Percentiles rank a stretch among this genome's conserved stretches.
phyloP scores from a whole-genome alignment of 2,329 filamentous ascomycete genomes.

The Metarhizium robertsii region DNA sequence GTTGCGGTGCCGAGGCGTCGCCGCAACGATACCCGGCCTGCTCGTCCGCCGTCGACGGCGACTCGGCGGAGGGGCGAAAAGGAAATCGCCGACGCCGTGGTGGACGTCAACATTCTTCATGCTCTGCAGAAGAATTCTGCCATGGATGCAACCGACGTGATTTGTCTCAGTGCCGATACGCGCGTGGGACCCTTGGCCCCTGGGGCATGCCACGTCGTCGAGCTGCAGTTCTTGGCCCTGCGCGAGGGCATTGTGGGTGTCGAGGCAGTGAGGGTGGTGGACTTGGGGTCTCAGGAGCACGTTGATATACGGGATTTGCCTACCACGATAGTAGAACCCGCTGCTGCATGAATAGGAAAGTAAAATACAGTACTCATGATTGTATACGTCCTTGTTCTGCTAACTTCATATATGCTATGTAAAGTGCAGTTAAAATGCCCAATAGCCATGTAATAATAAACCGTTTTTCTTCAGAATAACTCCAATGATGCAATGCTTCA shows the following conservation, averaged over 20 bases:
- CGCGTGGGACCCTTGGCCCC: slow-evolving; percentile 64
- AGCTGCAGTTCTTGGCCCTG: slow-evolving; percentile 63
- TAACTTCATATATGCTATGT: background rate
- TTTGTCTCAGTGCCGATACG: slow-evolving; percentile 68
- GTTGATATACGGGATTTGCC: slow-evolving; percentile 70
- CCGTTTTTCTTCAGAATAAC: background rate
- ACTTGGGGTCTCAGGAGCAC: slow-evolving; percentile 65
- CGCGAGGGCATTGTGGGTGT: slow-evolving; percentile 57
- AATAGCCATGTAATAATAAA: background rate
- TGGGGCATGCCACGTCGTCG: slow-evolving; percentile 63
- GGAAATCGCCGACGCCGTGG: slow-evolving; percentile 53
- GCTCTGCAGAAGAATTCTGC: slow-evolving; percentile 59
- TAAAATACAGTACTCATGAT: background rate
- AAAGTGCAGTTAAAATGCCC: background rate
- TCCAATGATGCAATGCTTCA: background rate
- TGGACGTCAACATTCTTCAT: slow-evolving; percentile 64
- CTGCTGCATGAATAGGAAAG: slow-evolving; percentile 12
- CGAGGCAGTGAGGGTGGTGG: slow-evolving; percentile 64
- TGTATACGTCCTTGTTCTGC: background rate
- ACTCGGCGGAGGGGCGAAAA: slow-evolving; percentile 25
- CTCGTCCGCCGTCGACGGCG: slow-evolving; percentile 42
- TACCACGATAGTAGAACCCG: slow-evolving; percentile 47
- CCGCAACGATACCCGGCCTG: slow-evolving; percentile 44
- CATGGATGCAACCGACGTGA: slow-evolving; percentile 55
- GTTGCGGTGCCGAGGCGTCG: slow-evolving; percentile 57